Evolutionary conservation across 495 filamentous ascomycete genomes (phyloP), one percentile per base, ranked within the genome.

Genomic region (Achaetomiella virescens): DNA sequence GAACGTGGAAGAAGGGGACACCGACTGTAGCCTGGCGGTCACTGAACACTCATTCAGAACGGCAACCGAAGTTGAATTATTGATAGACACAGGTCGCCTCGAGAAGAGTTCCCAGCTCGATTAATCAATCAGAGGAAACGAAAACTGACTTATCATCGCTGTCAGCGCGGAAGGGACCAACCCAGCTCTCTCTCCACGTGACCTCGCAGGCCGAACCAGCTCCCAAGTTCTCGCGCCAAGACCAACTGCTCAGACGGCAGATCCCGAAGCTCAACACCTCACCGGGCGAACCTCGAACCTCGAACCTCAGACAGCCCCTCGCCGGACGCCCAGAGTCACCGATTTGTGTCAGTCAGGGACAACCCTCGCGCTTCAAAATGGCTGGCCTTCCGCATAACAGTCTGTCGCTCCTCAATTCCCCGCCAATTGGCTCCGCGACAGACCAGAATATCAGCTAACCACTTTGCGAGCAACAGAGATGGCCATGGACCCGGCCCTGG

Each of bases 401-500:
- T 78, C 59, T 31, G 73, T 66, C 24, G 10, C 18, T 4, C 22
- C 42, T 11, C 33, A 11, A 4, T 3, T 17, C 29, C 48, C 50
- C 2, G 14, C n/a, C 52, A 22, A 41, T 31, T 48, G 25, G 22
- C 14, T 29, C 3, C 5, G 12, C 11, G 15, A 48, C 3, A 11
- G 14, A 50, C 21, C 12, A 15, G 17, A 29, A 9, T 17, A 24
- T 22, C 20, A 36, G 44, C 54, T 56, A 56, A 56, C 54, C 31
- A 10, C 12, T 17, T 40, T 22, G 17, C 22, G 20, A 12, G 54
- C 49, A 49, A 63, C 65, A 79, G 78, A 70, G 58, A 60, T 89
- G 71, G 69, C 82, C 70, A 70, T 86, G 76, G 89, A 93, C 78
- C 89, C 89, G 72, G 88, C 85, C 61, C 69, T 89, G 66, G 77